A percentile compares a stretch with the other conserved stretches of the same genome.
These are phyloP conservation scores for Truncatella angustata DNA, from an alignment of 2,329 filamentous ascomycete species.

Conservation along the genomic window DNA sequence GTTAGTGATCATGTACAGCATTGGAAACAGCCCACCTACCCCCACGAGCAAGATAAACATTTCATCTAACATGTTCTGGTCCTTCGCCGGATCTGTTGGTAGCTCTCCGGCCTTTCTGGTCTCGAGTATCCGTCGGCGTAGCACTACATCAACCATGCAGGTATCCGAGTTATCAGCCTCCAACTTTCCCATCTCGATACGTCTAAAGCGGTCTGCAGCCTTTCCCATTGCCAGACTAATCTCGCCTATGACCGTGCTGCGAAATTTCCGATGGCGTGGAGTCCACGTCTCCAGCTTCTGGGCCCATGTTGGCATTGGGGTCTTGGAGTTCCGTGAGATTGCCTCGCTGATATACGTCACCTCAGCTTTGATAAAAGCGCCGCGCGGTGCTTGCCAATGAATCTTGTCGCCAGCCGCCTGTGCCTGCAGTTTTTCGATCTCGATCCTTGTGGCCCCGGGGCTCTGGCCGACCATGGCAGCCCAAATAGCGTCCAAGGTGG, in stretches of 20 bases:
- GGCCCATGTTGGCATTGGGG: slow-evolving; percentile 15
- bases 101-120: background rate
- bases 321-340: slow-evolving; percentile 13
- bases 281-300: slow-evolving; percentile 8
- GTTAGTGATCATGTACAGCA: too few species aligned
- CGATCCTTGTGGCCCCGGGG: slow-evolving; percentile 5
- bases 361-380: background rate
- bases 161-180: background rate
- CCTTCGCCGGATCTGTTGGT: background rate
- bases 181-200: slow-evolving; percentile 19
- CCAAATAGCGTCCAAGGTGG: slow-evolving; percentile 19
- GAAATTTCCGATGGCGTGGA: slow-evolving; percentile 10
- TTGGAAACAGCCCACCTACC: too few species aligned
- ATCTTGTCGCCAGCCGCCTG: background rate
- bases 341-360: slow-evolving; percentile 6
- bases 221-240: slow-evolving; percentile 12
- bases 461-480: slow-evolving; percentile 13
- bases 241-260: slow-evolving; percentile 11
- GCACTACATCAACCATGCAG: background rate
- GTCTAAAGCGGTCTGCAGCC: slow-evolving; percentile 17
- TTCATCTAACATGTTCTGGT: slow-evolving; percentile 3
- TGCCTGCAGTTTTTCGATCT: too few species aligned
- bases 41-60: slow-evolving; percentile 3
- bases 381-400: background rate
- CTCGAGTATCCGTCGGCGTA: background rate